phyloP scores from a whole-genome alignment of 176 grass and related monocot species.

The Triticum turgidum region DNA sequence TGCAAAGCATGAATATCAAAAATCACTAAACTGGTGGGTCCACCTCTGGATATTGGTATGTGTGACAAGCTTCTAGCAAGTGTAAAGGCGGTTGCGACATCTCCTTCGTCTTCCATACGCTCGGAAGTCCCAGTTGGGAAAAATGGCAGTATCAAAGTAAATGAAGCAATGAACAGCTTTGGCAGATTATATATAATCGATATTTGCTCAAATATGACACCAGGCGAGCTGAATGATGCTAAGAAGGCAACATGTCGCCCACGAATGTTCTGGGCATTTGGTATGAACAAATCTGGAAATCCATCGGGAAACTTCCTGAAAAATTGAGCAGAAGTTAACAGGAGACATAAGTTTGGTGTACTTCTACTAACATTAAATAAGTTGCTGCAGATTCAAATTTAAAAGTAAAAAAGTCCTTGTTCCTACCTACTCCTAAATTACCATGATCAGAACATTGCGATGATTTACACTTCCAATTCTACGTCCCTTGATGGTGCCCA shows the following conservation, averaged over 20 bases:
- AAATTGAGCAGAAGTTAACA: slow-evolving; percentile 6
- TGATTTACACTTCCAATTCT: neutral
- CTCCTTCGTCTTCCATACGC: slow-evolving; percentile 94
- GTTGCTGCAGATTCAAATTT: neutral
- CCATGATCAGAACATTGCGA: neutral
- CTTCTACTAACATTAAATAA: slow-evolving; percentile 10
- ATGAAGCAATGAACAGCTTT: slow-evolving; percentile 80
- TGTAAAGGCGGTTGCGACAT: slow-evolving; percentile 90
- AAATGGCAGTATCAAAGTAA: slow-evolving; percentile 90
- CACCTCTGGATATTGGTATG: slow-evolving; percentile 92
- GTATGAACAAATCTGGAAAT: slow-evolving; percentile 93
- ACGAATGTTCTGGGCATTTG: slow-evolving; percentile 72
- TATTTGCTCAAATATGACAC: slow-evolving; percentile 96
- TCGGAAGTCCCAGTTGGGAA: slow-evolving; percentile 96
- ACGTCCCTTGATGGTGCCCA: neutral
- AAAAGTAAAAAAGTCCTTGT: neutral
- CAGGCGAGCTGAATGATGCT: slow-evolving; percentile 88
- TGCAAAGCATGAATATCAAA: slow-evolving; percentile 98
- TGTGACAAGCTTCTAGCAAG: slow-evolving; percentile 84
- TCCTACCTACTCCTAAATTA: neutral
- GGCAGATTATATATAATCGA: slow-evolving; percentile 88
- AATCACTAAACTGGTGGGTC: slow-evolving; percentile 87
- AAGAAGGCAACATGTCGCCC: slow-evolving; percentile 89
- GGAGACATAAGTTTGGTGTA: neutral
- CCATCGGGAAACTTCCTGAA: slow-evolving; percentile 84